Conservation (phyloP, 177 flowering plant species). For the Vitis hybrid region DNA sequence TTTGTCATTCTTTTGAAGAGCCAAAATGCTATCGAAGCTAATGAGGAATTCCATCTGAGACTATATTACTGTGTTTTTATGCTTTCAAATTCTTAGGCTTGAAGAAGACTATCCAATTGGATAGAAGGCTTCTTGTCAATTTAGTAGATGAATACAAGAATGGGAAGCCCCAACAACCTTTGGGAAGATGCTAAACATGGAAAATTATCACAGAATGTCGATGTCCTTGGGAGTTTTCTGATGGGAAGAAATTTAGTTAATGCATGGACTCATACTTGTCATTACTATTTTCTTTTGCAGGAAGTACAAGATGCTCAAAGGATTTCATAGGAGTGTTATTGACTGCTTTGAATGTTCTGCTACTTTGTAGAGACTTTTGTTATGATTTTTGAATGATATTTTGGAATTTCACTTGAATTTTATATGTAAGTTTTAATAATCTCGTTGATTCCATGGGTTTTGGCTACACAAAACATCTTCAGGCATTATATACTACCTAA, state of each 20-base stretch:
- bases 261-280: background rate
- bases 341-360: constrained; percentile 41
- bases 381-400: background rate
- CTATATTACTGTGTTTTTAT: background rate
- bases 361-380: background rate
- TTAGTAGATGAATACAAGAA: constrained; percentile 43
- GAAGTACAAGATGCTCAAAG: constrained; percentile 82
- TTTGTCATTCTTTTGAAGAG: too few relatives aligned
- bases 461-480: too few relatives aligned
- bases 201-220: too few relatives aligned
- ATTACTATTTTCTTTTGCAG: constrained; percentile 23
- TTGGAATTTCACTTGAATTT: too few relatives aligned
- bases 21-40: too few relatives aligned
- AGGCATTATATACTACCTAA: too few relatives aligned
- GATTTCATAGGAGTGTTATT: constrained; percentile 63
- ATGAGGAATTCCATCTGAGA: background rate
- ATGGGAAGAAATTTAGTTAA: background rate
- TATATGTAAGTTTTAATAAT: too few relatives aligned
- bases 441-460: too few relatives aligned
- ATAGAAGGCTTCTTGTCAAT: constrained; percentile 46
- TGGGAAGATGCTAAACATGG: too few relatives aligned
- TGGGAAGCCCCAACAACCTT: constrained; percentile 8
- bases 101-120: constrained; percentile 57
- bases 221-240: background rate
- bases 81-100: constrained; percentile 46